Percentiles rank a stretch among this genome's conserved stretches.
Evolutionary conservation across 73 alveolate genomes (phyloP).

Genomic region (Diophrys sp.): DNA sequence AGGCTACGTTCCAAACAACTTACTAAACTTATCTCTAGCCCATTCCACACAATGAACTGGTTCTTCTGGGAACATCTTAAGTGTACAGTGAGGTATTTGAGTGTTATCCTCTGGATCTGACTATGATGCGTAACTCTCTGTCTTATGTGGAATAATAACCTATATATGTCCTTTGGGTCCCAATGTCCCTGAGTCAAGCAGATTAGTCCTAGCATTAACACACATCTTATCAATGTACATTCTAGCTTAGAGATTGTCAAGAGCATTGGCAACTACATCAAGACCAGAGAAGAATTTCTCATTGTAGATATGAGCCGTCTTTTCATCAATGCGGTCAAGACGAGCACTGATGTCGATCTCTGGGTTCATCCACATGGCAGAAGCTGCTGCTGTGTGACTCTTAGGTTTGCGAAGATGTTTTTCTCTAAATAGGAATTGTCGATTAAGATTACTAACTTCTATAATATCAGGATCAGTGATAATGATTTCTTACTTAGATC

Average conservation of each 20-base stretch:
- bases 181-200: constrained; percentile 93
- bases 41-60: constrained; percentile 95
- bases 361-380: constrained; percentile 90
- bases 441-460: constrained; percentile 90
- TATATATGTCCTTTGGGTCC: constrained; percentile 97
- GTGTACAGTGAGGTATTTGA: constrained; percentile 95
- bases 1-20: constrained; percentile 73
- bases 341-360: constrained; percentile 86
- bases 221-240: constrained; percentile 88
- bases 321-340: constrained; percentile 82
- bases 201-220: constrained; percentile 76
- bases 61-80: constrained; percentile 98
- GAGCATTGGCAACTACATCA: constrained; percentile 88
- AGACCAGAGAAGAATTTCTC: constrained; percentile 77
- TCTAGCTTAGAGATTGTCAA: constrained; percentile 95
- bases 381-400: constrained; percentile 94
- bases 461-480: constrained; percentile 96
- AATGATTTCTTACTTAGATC: constrained; percentile 53
- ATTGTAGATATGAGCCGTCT: constrained; percentile 80
- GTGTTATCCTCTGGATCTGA: constrained; percentile 90
- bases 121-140: constrained; percentile 88
- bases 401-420: constrained; percentile 91
- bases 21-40: constrained; percentile 95
- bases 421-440: constrained; percentile 96
- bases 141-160: constrained; percentile 85